A percentile compares a stretch with the other conserved stretches of the same genome.
Conservation (phyloP, 2,329 filamentous ascomycete species). For the Fusarium illudens region DNA sequence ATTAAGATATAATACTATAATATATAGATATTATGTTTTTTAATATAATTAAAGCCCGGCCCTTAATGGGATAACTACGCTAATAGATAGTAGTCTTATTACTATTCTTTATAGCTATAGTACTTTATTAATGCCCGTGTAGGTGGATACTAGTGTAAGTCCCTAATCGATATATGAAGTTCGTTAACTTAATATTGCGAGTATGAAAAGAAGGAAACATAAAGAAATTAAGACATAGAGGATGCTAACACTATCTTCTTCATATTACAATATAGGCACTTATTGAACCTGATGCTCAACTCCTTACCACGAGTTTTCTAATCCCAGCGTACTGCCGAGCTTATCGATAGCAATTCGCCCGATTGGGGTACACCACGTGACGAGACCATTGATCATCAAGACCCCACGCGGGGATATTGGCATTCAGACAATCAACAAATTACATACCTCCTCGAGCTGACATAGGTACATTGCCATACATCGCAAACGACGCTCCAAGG, state of each 20-base stretch:
- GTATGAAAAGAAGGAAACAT: no score
- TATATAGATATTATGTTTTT: no score
- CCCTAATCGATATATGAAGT: no score
- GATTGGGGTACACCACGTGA: not conserved
- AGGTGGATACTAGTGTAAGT: no score
- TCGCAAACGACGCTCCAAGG: not conserved
- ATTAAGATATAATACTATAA: no score
- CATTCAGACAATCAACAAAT: not conserved
- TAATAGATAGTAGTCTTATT: no score
- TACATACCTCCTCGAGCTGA: not conserved
- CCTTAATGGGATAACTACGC: no score
- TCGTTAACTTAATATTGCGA: no score
- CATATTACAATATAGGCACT: not conserved
- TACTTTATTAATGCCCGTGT: no score
- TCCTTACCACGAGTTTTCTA: not conserved
- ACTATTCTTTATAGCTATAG: no score
- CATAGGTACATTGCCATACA: not conserved
- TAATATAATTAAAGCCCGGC: no score
- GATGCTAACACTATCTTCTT: not conserved
- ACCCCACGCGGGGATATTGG: not conserved
- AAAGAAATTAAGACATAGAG: no score
- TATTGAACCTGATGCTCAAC: not conserved
- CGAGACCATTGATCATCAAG: not conserved
- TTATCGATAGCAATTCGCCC: not conserved
- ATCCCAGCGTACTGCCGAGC: not conserved